Base-by-base conservation (phyloP, 2,329 filamentous ascomycete species). In the Hymenoscyphus scutula region DNA sequence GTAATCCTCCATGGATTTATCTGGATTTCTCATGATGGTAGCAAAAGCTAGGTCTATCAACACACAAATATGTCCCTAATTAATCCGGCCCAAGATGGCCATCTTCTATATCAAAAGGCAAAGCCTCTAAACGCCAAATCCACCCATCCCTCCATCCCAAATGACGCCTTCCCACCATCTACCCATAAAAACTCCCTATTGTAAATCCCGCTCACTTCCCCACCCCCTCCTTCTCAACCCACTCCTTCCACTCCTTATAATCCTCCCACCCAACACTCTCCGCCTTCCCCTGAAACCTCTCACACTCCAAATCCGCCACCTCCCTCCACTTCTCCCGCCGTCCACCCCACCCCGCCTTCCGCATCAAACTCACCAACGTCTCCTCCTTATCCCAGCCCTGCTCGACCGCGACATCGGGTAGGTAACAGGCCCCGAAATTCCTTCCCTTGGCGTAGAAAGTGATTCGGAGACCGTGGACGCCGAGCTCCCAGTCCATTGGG, bases 351-450 rank as follows among this genome's bases (percentile, higher is more conserved):
- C 95, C 95, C 0, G 93, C 93, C 81, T 99, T 99, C 64, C 91
- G 84, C 89, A 97, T 95, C 73, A 98, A 78, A 76, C 91, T 96
- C 60, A 92, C 83, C 2, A 99, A 76, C 0, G 94, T 91, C 81
- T 98, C 91, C 74, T 98, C 93, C 76, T 95, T 93, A 11, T 84
- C 91, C 95, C 95, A 99, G 17, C 91, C 93, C 75, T 98, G 95
- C 80, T 99, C 95, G 1, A 84, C 80, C 10, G 94, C 90, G 5
- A 99, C 92, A 74, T 97, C 91, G 0, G 95, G 95, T 15, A 99
- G 82, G 73, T 98, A 99, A 0, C 95, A 97, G 0, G 92, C 85
- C 17, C 92, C 91, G 73, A 91, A 92, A 55, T 89, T 85, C 57
- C 87, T 83, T 17, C 87, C 87, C 68, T 87, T 83, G 69, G 91